Evolutionary conservation across 2,329 filamentous ascomycete species (phyloP).

Genomic region (Colletotrichum magnum): DNA sequence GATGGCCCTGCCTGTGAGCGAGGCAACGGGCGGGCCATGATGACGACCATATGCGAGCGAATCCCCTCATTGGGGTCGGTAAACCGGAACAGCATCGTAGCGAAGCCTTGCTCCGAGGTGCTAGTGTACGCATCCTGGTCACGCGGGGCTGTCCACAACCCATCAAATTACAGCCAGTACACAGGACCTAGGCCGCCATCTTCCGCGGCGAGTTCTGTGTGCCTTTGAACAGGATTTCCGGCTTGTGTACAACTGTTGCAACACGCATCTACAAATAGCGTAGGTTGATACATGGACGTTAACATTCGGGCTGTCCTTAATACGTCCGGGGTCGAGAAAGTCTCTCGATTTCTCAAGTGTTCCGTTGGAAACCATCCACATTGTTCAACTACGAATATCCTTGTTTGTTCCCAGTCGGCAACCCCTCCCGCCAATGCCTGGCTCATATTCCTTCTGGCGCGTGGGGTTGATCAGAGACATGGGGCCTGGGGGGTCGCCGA

Average conservation of each 20-base stretch:
- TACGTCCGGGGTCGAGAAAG: neutral
- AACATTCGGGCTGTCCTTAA: neutral
- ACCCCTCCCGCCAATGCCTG: slow-evolving; percentile 25
- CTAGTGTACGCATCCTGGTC: neutral
- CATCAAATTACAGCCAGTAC: slow-evolving; percentile 11
- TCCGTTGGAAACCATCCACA: slow-evolving; percentile 21
- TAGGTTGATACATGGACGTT: neutral
- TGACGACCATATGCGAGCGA: slow-evolving; percentile 15
- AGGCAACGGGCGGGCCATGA: slow-evolving; percentile 10
- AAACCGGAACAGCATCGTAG: neutral
- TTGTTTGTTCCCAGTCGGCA: neutral
- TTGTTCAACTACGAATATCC: slow-evolving; percentile 11
- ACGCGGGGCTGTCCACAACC: neutral
- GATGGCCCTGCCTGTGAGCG: neutral
- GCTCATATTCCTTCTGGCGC: slow-evolving; percentile 32
- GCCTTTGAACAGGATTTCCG: neutral
- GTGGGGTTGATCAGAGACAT: slow-evolving; percentile 39
- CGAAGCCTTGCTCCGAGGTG: neutral
- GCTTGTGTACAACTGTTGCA: neutral
- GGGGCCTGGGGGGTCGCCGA: slow-evolving; percentile 17
- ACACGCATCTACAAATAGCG: neutral
- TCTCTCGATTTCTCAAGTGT: slow-evolving; percentile 3
- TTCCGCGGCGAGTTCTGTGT: slow-evolving; percentile 13
- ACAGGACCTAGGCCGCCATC: neutral
- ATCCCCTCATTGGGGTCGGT: neutral